These are phyloP conservation scores for Mycena capillaripes DNA, from an alignment of 768 basidiomycete genomes.

Conservation along the genomic window DNA sequence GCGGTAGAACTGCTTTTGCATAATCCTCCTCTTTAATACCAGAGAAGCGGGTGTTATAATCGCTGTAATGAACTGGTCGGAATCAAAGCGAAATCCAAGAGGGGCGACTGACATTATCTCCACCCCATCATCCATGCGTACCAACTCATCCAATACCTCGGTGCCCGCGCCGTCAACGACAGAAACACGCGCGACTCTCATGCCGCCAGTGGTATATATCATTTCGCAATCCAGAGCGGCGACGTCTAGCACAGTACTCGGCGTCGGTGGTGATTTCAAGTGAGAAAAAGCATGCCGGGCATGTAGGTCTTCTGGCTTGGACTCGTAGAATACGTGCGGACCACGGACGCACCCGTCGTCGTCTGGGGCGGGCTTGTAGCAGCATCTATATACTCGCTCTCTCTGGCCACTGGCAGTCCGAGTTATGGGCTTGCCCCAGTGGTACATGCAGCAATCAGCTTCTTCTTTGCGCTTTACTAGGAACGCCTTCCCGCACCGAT, in stretches of 20 bases:
- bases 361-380: constrained; percentile 66
- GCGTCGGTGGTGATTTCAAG: constrained; percentile 44
- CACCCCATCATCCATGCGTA: constrained; percentile 86
- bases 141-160: constrained; percentile 85
- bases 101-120: constrained; percentile 73
- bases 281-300: constrained; percentile 80
- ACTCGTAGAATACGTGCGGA: constrained; percentile 93
- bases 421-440: constrained; percentile 70
- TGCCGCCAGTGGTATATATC: constrained; percentile 94
- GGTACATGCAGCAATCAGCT: constrained; percentile 78
- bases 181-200: constrained; percentile 92
- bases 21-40: constrained; percentile 76
- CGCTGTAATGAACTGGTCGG: constrained; percentile 60
- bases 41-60: constrained; percentile 93
- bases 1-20: constrained; percentile 74
- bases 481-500: constrained; percentile 82
- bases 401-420: constrained; percentile 62
- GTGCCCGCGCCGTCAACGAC: constrained; percentile 84
- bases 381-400: constrained; percentile 82
- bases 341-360: constrained; percentile 83
- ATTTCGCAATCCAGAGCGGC: constrained; percentile 97
- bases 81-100: neutral
- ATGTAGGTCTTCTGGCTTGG: constrained; percentile 74
- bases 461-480: constrained; percentile 72
- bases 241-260: constrained; percentile 70